Percentiles rank a stretch among this genome's conserved stretches.
Conservation (phyloP, 306 rosid species). For the Gastrolobium bilobum region DNA sequence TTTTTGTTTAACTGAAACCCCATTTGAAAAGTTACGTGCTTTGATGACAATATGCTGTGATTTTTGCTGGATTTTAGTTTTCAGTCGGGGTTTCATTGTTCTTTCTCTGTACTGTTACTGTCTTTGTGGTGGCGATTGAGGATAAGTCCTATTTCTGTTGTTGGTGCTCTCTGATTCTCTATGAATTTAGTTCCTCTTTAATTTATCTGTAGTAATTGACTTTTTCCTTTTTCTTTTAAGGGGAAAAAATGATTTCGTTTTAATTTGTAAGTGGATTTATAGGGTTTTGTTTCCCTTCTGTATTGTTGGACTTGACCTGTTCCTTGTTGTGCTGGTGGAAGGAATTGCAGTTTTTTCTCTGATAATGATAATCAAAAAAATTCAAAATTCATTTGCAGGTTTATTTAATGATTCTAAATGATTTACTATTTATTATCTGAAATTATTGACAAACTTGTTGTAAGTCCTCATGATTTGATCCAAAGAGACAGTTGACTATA, state of each 20-base stretch:
- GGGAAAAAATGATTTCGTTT: neutral
- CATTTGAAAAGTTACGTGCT: constrained; percentile 35
- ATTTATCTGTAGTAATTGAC: neutral
- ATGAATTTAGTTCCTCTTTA: constrained; percentile 15
- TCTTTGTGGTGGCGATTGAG: neutral
- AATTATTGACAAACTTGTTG: neutral
- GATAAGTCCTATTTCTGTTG: neutral
- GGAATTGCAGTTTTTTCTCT: neutral
- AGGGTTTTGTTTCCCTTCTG: constrained; percentile 1
- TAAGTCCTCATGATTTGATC: constrained; percentile 6
- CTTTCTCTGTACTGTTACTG: constrained; percentile 12
- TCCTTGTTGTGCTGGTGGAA: neutral
- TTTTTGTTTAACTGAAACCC: constrained; percentile 18
- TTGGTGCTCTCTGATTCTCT: constrained; percentile 14
- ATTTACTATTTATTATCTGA: neutral
- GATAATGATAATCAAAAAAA: neutral
- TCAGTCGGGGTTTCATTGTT: constrained; percentile 35
- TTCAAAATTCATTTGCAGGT: constrained; percentile 5
- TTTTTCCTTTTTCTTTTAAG: neutral
- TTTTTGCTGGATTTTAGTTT: neutral
- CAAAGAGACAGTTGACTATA: neutral
- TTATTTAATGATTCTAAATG: neutral
- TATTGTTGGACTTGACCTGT: neutral
- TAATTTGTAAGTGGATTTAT: neutral
- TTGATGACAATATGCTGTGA: constrained; percentile 5